A percentile compares a stretch with the other conserved stretches of the same genome.
Conservation (phyloP, 306 rosid genomes). For the Quercus gilva region DNA sequence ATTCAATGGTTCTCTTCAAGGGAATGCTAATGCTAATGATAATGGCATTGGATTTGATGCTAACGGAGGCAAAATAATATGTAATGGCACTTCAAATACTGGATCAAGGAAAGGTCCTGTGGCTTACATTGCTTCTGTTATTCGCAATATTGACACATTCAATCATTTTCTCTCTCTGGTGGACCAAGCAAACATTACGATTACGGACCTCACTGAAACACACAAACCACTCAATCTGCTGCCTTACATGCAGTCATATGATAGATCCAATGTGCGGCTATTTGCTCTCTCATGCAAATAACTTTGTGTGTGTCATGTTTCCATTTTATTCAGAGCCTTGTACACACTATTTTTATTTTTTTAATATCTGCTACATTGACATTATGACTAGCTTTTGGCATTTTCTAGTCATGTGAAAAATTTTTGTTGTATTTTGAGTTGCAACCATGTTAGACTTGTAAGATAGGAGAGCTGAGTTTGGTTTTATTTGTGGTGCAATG, state of each 20-base stretch:
- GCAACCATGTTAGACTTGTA: neutral
- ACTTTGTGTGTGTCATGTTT: neutral
- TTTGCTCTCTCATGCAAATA: constrained; percentile 41
- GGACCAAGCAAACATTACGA: too few relatives aligned
- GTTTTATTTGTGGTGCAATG: too few relatives aligned
- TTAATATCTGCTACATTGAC: neutral
- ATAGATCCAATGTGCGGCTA: constrained; percentile 21
- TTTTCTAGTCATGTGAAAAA: neutral
- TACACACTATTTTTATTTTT: neutral
- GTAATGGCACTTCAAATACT: constrained; percentile 1
- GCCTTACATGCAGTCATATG: too few relatives aligned
- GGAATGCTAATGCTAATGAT: constrained; percentile 11
- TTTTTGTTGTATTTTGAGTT: neutral
- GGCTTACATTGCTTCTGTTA: constrained; percentile 70
- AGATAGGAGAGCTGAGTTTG: neutral
- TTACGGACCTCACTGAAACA: too few relatives aligned
- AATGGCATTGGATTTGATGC: constrained; percentile 20
- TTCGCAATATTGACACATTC: constrained; percentile 66
- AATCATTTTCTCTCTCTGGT: constrained; percentile 44
- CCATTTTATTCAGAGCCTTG: neutral
- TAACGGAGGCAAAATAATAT: constrained; percentile 17
- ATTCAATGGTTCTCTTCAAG: constrained; percentile 13
- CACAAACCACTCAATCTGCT: too few relatives aligned
- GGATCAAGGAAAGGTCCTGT: constrained; percentile 39
- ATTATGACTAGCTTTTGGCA: neutral